Evolutionary conservation across 805 yeast genomes (phyloP), one percentile per base, ranked within the genome.

Genomic region (Sugiyamaella chiloensis): DNA sequence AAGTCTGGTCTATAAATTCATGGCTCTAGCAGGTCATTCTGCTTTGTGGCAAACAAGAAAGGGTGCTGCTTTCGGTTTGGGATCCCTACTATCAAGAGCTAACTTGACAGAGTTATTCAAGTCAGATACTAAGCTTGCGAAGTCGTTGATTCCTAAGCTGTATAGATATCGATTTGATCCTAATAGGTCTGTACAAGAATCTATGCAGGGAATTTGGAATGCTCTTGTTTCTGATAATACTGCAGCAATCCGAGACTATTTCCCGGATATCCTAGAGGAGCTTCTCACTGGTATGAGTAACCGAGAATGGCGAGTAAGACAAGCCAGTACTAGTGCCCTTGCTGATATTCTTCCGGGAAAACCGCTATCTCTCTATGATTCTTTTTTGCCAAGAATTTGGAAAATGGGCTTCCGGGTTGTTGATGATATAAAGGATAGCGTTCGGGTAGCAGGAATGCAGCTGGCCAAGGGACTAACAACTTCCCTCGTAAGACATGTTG

Each of bases 341-440:
- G 69, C 78, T 26, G 89, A 87, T 54, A 65, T 91, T 16, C 64
- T 93, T 11, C 85, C 81, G 52, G 73, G 80, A n/a, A 72, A 76
- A 21, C 73, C 81, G 0, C 57, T 78, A 20, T 79, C 76, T 8
- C 67, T 62, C 11, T 84, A 83, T 56, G 55, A 46, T 32, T 47
- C 46, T 8, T 37, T 47, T 16, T 42, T 61, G 31, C 49, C 85
- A 50, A 80, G 79, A 4, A 79, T 91, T 26, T 91, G 97, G 97
- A 72, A 75, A 4, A 82, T 87, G 85, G 82, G 90, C 42, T 90
- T 91, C 68, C 76, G 99, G 59, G 78, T 80, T 0, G 78, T 91
- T 77, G 99, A 91, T 67, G 98, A 91, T 68, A 87, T 91, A 50
- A 93, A 93, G 64, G 96, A 87, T 30, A 85, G 95, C 66, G 96